Base-by-base conservation (phyloP, 1,284 basidiomycete genomes). In the Dichomitus squalens region DNA sequence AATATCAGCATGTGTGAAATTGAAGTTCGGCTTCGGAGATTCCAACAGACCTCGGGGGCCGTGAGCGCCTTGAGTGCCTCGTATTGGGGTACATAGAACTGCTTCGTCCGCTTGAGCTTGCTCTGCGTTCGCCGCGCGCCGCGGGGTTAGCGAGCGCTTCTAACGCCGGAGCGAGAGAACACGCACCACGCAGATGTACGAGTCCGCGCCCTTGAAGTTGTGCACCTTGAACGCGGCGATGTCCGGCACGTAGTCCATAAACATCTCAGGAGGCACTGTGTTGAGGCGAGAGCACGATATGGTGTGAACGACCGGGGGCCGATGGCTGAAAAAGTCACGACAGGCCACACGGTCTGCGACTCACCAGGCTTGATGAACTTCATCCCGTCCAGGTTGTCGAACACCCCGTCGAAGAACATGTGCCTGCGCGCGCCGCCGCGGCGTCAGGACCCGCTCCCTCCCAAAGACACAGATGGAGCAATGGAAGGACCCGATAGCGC, bases 41-140 rank as follows among this genome's bases (percentile, higher is more conserved):
- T 46, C 36, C 20, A 39, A 62, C 66, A n/a, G 59, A 81, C 84
- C 70, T 87, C 80, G 20, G 80, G 75, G 23, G 78, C 69, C 33
- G 86, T 83, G 29, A 85, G 68, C 38, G 70, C 73, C 70, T 85
- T 88, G 46, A 87, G 72, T 33, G 75, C 81, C 54, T 84, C 79
- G 65, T 85, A 88, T 57, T 87, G 80, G n/a, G 82, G 76, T 18
- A 84, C 70, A 67, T 88, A 88, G 64, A 88, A 86, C 0, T 85
- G 79, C 61, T 79, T 81, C 14, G 79, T 83, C 47, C 86, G 79
- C 70, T 73, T 81, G 57, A 90, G 82, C 70, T 87, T 88, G 20
- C 81, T 77, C 84, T 85, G 61, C 20, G 23, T 53, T 41, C 41
- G 39, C 29, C 39, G 58, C 67, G 23, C 60, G 81, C 83, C 71